phyloP scores from a whole-genome alignment of 2,329 filamentous ascomycete species.

The Exophiala sp. region DNA sequence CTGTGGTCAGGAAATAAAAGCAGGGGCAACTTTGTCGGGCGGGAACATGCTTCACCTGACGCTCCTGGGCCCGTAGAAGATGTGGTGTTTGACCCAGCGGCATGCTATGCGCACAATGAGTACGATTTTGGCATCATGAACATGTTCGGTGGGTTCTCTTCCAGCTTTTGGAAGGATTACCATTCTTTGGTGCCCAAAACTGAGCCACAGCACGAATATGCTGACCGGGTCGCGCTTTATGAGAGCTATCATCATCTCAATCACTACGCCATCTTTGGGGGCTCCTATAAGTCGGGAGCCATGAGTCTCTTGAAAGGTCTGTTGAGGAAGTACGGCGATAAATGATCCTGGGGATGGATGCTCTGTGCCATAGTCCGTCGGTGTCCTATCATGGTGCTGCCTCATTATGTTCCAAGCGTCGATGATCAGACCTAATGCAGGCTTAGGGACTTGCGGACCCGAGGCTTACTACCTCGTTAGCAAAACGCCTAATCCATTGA shows the following conservation, averaged over 20 bases:
- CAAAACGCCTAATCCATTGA: too few species aligned
- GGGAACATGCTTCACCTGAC: slow-evolving; percentile 25
- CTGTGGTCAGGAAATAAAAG: slow-evolving; percentile 87
- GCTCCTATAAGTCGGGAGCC: slow-evolving; percentile 68
- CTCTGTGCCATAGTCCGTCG: too few species aligned
- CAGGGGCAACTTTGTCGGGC: slow-evolving; percentile 54
- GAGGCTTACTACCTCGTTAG: too few species aligned
- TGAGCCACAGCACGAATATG: slow-evolving; percentile 74
- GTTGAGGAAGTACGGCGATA: slow-evolving; percentile 60
- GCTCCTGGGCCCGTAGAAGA: slow-evolving; percentile 54
- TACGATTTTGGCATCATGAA: slow-evolving; percentile 91
- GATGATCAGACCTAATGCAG: too few species aligned
- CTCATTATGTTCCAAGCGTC: too few species aligned
- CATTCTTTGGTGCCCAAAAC: slow-evolving; percentile 67
- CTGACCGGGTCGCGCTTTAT: slow-evolving; percentile 75
- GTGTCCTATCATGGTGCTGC: too few species aligned
- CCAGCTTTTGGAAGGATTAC: slow-evolving; percentile 70
- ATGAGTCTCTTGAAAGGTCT: slow-evolving; percentile 72
- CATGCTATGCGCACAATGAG: slow-evolving; percentile 79
- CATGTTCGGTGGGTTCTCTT: slow-evolving; percentile 88
- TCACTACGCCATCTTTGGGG: slow-evolving; percentile 78
- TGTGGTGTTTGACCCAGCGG: slow-evolving; percentile 74
- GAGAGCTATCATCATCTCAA: slow-evolving; percentile 90
- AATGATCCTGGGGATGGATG: background rate
- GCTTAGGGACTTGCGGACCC: too few species aligned